Conservation (phyloP, 1,284 basidiomycete species). For the Mycena sp. region DNA sequence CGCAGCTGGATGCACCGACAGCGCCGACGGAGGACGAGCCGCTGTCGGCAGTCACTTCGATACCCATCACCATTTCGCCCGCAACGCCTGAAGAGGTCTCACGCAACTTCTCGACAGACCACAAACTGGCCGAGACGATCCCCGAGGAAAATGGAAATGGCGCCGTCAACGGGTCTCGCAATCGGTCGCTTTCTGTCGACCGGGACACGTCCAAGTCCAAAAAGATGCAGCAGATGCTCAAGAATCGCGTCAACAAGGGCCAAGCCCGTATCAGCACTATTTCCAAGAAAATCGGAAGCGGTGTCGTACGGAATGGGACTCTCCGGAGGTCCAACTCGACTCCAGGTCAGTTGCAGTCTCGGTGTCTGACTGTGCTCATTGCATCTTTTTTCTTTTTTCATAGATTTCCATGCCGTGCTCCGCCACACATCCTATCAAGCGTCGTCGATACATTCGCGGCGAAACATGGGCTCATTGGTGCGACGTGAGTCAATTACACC, state of each 20-base stretch:
- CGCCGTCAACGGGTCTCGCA: slow-evolving; percentile 11
- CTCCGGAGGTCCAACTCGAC: slow-evolving; percentile 70
- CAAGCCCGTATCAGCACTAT: slow-evolving; percentile 78
- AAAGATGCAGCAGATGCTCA: slow-evolving; percentile 78
- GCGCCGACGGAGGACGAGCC: slow-evolving; percentile 2
- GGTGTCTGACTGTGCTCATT: slow-evolving; percentile 3
- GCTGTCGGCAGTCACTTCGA: slow-evolving; percentile 16
- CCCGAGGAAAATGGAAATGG: slow-evolving; percentile 19
- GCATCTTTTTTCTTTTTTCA: background rate
- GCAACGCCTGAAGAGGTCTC: slow-evolving; percentile 52
- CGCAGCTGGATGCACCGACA: slow-evolving; percentile 4
- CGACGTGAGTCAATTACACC: slow-evolving; percentile 37
- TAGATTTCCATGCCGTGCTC: slow-evolving; percentile 73
- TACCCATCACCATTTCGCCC: slow-evolving; percentile 58
- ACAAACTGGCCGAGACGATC: slow-evolving; percentile 21
- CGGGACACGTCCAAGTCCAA: slow-evolving; percentile 62
- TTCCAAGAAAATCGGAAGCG: slow-evolving; percentile 78
- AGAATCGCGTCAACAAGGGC: slow-evolving; percentile 75
- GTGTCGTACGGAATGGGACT: slow-evolving; percentile 63
- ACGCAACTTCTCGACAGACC: slow-evolving; percentile 30
- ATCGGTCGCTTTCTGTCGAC: slow-evolving; percentile 50
- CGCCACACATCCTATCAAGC: slow-evolving; percentile 78
- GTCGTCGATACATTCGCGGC: slow-evolving; percentile 87
- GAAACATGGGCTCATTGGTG: slow-evolving; percentile 56
- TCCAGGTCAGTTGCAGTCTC: slow-evolving; percentile 57